Conservation (phyloP, 805 yeast genomes). For the Sugiyamaella floridensis region DNA sequence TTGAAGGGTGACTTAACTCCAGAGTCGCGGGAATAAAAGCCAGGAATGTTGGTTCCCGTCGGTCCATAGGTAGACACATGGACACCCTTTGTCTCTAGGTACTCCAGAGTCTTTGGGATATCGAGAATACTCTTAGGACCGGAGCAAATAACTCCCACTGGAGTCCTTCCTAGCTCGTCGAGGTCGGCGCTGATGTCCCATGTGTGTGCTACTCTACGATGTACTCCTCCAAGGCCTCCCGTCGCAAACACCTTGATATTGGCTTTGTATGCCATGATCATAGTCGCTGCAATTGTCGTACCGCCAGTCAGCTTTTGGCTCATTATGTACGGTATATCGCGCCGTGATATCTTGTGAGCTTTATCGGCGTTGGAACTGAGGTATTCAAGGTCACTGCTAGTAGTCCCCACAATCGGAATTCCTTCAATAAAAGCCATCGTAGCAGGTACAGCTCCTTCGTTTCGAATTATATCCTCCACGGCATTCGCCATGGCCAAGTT, state of each 20-base stretch:
- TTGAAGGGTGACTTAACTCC: constrained; percentile 65
- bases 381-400: constrained; percentile 39
- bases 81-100: constrained; percentile 85
- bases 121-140: constrained; percentile 87
- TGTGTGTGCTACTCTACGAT: constrained; percentile 63
- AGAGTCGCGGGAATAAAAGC: constrained; percentile 72
- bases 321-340: constrained; percentile 72
- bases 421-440: constrained; percentile 77
- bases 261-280: constrained; percentile 68
- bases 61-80: constrained; percentile 66
- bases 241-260: constrained; percentile 85
- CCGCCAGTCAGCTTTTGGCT: constrained; percentile 66
- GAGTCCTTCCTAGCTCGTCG: constrained; percentile 75
- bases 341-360: constrained; percentile 60
- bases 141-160: constrained; percentile 84
- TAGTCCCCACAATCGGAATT: constrained; percentile 60
- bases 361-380: constrained; percentile 37
- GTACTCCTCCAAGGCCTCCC: constrained; percentile 92
- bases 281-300: constrained; percentile 83
- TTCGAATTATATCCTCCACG: constrained; percentile 58
- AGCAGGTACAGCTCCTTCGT: constrained; percentile 70
- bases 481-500: constrained; percentile 64
- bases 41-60: constrained; percentile 56
- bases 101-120: constrained; percentile 73
- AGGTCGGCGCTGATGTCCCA: constrained; percentile 84